Percentiles rank a stretch among this genome's conserved stretches.
Evolutionary conservation across 2,329 filamentous ascomycete genomes (phyloP).

Genomic region (Xylariaceae sp.): DNA sequence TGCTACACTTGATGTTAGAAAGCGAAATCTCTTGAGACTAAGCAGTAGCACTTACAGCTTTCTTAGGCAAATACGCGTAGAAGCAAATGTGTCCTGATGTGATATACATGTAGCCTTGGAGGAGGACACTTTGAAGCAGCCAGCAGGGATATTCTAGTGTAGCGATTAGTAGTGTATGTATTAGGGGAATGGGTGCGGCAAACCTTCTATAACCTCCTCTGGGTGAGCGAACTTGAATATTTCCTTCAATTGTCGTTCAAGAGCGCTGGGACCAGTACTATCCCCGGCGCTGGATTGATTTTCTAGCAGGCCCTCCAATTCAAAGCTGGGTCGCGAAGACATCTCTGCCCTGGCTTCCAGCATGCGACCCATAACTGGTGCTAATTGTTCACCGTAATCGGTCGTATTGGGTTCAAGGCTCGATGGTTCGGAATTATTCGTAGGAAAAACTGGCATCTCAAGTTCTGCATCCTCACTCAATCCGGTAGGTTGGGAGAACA

Average conservation of each 20-base stretch:
- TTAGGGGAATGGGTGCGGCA: constrained; percentile 10
- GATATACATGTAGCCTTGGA: constrained; percentile 95
- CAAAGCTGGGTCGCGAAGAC: constrained; percentile 52
- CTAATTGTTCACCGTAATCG: constrained; percentile 44
- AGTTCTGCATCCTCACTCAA: constrained; percentile 25
- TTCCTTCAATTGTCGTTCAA: constrained; percentile 69
- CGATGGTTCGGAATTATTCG: constrained; percentile 19
- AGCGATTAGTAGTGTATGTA: not conserved
- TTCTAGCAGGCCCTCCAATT: constrained; percentile 43
- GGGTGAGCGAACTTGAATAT: constrained; percentile 78
- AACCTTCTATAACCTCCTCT: constrained; percentile 78
- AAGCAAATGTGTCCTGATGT: constrained; percentile 92
- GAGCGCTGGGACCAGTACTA: constrained; percentile 44
- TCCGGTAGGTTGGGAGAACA: constrained; percentile 35
- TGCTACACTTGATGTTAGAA: constrained; percentile 43
- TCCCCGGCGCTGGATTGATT: constrained; percentile 34
- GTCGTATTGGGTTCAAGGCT: constrained; percentile 27
- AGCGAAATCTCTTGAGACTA: too few relatives aligned
- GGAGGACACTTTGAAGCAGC: constrained; percentile 81
- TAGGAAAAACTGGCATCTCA: constrained; percentile 13
- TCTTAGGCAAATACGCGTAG: constrained; percentile 94
- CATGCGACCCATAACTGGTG: constrained; percentile 73
- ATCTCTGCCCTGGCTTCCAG: constrained; percentile 65
- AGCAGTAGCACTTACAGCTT: constrained; percentile 54
- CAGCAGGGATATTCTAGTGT: constrained; percentile 81